Base-by-base conservation (phyloP, 225 moss, liverwort and hornwort species). In the Pseudisothecium myosuroides region DNA sequence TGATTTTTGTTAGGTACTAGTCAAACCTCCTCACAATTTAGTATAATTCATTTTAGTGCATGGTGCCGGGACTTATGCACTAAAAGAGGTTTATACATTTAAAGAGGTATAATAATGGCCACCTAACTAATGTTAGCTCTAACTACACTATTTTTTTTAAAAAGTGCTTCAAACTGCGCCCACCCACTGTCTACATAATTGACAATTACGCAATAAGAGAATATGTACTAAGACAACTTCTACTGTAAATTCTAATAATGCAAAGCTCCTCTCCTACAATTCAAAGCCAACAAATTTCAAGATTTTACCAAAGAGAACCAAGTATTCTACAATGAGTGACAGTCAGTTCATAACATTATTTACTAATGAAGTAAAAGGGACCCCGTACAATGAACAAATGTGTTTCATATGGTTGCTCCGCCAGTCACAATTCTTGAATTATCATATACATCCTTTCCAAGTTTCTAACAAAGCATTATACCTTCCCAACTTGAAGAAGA, bases 281-380 rank as follows among this genome's bases (percentile, higher is more conserved):
- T 11, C 0, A 29, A 1, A 29, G 45, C 2, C 20, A 50, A 50
- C 1, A 50, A 75, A 50, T 7, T 50, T 50, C 12, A 49, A 12
- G 0, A 0, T 20, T 49, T 32, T 8, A 32, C 1, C 0, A 47
- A 0, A 1, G n/a, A 7, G 0, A 4, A 19, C 4, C 0, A 2
- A 29, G 12, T 0, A 47, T 11, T 31, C 4, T 0, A 0, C 7
- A 47, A 11, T 32, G 20, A 20, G 1, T 32, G 11, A 32, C 32
- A 2, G 32, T 12, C 4, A 75, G 0, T 32, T 32, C 19, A 49
- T 47, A 45, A 28, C 9, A 45, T 73, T 45, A 28, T 43, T 73
- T 43, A 27, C 17, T 6, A 47, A 47, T 74, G 18, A 29, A 2
- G 17, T 9, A 45, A 27, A 43, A 72, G 3, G 3, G 2, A 0